Evolutionary conservation across 192 early-diverging fungal species (phyloP).

Genomic region (Chytriomyces sp.): DNA sequence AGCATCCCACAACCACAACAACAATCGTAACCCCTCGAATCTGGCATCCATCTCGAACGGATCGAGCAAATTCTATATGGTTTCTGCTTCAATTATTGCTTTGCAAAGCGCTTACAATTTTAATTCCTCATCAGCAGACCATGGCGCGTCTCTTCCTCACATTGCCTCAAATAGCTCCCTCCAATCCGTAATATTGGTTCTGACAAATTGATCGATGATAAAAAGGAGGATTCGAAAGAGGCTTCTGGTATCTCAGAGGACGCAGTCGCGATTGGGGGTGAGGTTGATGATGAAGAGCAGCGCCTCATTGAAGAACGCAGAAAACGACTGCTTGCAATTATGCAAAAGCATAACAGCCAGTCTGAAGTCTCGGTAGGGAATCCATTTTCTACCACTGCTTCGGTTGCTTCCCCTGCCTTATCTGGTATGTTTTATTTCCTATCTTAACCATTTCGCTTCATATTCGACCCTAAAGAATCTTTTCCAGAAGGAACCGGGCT

Average conservation of each 20-base stretch:
- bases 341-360: slow-evolving; percentile 67
- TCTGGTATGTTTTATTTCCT: background rate
- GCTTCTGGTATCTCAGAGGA: background rate
- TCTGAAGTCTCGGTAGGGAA: slow-evolving; percentile 11
- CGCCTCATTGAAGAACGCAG: slow-evolving; percentile 84
- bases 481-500: too few relatives aligned
- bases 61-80: slow-evolving; percentile 4
- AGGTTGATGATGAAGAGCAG: slow-evolving; percentile 74
- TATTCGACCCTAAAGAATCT: too few relatives aligned
- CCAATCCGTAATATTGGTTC: background rate
- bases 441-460: too few relatives aligned
- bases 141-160: background rate
- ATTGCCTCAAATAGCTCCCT: background rate
- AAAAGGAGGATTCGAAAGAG: background rate
- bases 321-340: slow-evolving; percentile 73
- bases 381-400: background rate
- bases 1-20: background rate
- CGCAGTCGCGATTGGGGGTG: slow-evolving; percentile 30
- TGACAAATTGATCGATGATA: background rate
- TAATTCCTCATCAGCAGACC: background rate
- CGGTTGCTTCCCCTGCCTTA: background rate
- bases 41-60: background rate
- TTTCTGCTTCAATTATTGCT: slow-evolving; percentile 22
- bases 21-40: background rate
- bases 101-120: slow-evolving; percentile 31